Evolutionary conservation across 495 filamentous ascomycete species (phyloP).

Genomic region (Rostrohypoxylon terebratum): DNA sequence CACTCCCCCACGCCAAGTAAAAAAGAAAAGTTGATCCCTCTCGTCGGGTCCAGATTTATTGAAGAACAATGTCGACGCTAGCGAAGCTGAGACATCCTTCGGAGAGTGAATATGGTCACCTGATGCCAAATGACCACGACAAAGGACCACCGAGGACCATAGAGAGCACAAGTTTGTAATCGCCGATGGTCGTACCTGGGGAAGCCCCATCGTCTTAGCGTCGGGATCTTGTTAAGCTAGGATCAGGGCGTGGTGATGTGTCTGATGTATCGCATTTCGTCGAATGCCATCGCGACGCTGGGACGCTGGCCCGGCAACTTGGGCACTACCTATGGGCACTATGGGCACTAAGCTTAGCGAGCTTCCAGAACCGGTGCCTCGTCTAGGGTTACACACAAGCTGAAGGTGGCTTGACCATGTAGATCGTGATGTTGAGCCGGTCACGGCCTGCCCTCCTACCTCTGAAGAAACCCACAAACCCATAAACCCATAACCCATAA

Average conservation of each 20-base stretch:
- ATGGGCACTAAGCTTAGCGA: slow-evolving; percentile 29
- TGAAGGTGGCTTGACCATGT: slow-evolving; percentile 31
- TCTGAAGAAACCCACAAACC: background rate
- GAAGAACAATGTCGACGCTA: slow-evolving; percentile 8
- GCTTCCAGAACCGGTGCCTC: slow-evolving; percentile 23
- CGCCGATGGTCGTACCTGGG: slow-evolving; percentile 19
- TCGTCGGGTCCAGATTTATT: background rate
- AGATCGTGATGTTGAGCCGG: slow-evolving; percentile 39
- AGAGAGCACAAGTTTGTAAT: slow-evolving; percentile 13
- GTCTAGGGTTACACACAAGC: slow-evolving; percentile 24
- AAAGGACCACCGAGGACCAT: slow-evolving; percentile 9
- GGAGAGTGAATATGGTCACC: slow-evolving; percentile 28
- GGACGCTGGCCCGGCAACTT: slow-evolving; percentile 43
- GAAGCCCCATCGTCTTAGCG: slow-evolving; percentile 11
- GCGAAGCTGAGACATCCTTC: slow-evolving; percentile 36
- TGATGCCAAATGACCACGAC: slow-evolving; percentile 14
- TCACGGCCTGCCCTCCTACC: background rate
- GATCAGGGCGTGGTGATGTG: slow-evolving; percentile 15
- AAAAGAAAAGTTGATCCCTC: slow-evolving; percentile 3
- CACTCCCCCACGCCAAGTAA: slow-evolving; percentile 19
- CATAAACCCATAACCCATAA: background rate
- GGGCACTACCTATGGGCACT: too few species aligned
- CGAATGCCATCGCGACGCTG: slow-evolving; percentile 28
- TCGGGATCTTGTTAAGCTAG: slow-evolving; percentile 18
- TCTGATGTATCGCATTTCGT: slow-evolving; percentile 10